These are phyloP conservation scores for Acacia pycnantha DNA, from an alignment of 331 rosid species.

Conservation along the genomic window DNA sequence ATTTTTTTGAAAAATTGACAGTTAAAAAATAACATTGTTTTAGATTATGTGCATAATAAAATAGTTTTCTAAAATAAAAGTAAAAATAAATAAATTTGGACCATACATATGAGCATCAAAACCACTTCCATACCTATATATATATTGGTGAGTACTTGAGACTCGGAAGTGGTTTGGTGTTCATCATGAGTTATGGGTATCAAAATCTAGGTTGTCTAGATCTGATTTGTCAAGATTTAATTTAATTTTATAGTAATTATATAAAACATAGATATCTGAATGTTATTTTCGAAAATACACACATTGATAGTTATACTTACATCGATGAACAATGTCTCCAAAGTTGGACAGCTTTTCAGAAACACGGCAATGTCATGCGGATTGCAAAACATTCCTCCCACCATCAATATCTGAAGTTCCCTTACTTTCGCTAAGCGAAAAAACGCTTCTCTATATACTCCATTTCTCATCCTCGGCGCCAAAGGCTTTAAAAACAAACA, in stretches of 20 bases:
- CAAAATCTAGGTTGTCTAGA: no score
- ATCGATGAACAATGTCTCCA: constrained; percentile 28
- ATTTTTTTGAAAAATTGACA: no score
- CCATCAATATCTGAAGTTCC: constrained; percentile 37
- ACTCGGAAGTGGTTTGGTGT: no score
- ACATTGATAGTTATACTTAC: constrained; percentile 23
- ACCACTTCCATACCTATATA: no score
- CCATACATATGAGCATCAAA: no score
- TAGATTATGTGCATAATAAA: background rate
- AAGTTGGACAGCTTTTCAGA: constrained; percentile 18
- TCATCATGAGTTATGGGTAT: no score
- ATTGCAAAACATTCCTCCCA: constrained; percentile 21
- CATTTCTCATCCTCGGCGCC: constrained; percentile 17
- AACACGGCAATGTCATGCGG: constrained; percentile 32
- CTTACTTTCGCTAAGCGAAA: background rate
- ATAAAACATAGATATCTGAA: no score
- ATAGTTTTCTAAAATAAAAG: no score
- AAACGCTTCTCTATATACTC: background rate
- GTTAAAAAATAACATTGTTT: background rate
- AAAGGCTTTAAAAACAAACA: constrained; percentile 5
- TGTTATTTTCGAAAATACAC: no score
- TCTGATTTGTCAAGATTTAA: no score
- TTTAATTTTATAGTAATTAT: no score
- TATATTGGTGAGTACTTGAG: no score
- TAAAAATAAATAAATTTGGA: background rate